Evolutionary conservation across 2,329 filamentous ascomycete species (phyloP).

Genomic region (Phaeosphaeria sp.): DNA sequence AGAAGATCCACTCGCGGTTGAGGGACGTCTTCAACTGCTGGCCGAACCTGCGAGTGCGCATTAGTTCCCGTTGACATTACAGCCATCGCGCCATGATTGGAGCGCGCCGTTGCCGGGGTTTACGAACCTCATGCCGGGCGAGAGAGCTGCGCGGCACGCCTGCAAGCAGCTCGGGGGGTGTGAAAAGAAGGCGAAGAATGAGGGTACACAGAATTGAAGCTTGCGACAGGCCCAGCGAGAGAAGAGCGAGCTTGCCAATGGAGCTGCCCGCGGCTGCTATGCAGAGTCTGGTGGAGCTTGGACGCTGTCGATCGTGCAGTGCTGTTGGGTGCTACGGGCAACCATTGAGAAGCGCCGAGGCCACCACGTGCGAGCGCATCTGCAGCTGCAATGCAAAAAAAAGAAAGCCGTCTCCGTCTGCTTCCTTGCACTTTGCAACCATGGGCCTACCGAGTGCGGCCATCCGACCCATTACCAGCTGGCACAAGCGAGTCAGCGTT

Average conservation of each 20-base stretch:
- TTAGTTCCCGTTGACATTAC: conserved; percentile 38
- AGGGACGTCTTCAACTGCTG: conserved; percentile 95
- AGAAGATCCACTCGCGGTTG: conserved; percentile 96
- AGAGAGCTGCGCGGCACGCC: conserved; percentile 13
- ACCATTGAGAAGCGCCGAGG: conserved; percentile 24
- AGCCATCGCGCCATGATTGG: conserved; percentile 21
- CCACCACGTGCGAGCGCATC: conserved; percentile 23
- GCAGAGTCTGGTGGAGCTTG: conserved; percentile 20
- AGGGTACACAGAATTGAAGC: conserved; percentile 11
- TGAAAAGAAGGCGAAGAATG: conserved; percentile 14
- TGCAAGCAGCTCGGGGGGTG: not conserved
- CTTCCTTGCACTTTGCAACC: conserved; percentile 6
- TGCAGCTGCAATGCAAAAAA: conserved; percentile 5
- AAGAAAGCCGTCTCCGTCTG: conserved; percentile 3
- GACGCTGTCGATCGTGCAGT: conserved; percentile 15
- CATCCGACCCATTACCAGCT: not conserved
- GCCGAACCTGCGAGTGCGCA: conserved; percentile 71
- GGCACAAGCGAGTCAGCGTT: not conserved
- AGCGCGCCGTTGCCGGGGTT: conserved; percentile 7
- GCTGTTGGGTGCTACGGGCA: conserved; percentile 13
- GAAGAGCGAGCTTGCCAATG: conserved; percentile 9
- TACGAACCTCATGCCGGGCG: conserved; percentile 37
- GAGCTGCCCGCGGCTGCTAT: conserved; percentile 8
- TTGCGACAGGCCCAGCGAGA: conserved; percentile 11
- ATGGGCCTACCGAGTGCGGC: not conserved